Conservation (phyloP, 208 protist species). For the Leishmania major region DNA sequence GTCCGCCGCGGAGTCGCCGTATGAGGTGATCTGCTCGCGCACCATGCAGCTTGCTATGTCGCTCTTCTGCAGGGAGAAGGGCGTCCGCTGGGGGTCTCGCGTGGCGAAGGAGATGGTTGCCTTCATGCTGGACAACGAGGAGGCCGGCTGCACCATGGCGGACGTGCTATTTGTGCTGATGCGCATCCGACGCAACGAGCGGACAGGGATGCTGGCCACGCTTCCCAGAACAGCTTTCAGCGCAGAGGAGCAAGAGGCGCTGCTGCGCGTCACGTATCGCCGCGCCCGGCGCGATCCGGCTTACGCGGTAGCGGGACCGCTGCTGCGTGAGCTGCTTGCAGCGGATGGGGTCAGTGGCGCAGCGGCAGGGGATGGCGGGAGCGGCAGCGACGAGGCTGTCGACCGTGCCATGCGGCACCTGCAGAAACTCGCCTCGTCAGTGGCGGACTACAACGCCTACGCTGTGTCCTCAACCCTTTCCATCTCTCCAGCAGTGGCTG, state of each 20-base stretch:
- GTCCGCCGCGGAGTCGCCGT: constrained; percentile 10
- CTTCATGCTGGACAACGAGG: constrained; percentile 22
- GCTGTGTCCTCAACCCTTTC: background rate
- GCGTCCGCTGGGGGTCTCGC: constrained; percentile 69
- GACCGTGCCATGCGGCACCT: constrained; percentile 8
- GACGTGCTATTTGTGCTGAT: constrained; percentile 66
- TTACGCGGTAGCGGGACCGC: constrained; percentile 30
- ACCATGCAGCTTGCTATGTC: constrained; percentile 66
- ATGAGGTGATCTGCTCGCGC: constrained; percentile 40
- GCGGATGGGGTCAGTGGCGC: background rate
- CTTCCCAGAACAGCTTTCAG: constrained; percentile 52
- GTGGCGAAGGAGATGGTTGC: constrained; percentile 57
- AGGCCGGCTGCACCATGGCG: constrained; percentile 19
- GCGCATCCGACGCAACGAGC: constrained; percentile 60
- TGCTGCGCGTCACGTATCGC: constrained; percentile 29
- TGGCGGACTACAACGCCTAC: background rate
- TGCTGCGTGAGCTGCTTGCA: constrained; percentile 34
- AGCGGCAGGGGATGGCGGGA: background rate
- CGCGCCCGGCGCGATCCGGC: constrained; percentile 18
- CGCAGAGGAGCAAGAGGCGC: constrained; percentile 22
- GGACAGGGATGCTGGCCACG: constrained; percentile 31
- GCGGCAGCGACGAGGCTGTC: background rate
- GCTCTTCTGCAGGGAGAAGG: constrained; percentile 67
- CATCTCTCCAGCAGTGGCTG: background rate
- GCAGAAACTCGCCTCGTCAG: constrained; percentile 8